A percentile compares a stretch with the other conserved stretches of the same genome.
Evolutionary conservation across 1,284 basidiomycete genomes (phyloP).

Genomic region (Ceraceosorus guamensis): DNA sequence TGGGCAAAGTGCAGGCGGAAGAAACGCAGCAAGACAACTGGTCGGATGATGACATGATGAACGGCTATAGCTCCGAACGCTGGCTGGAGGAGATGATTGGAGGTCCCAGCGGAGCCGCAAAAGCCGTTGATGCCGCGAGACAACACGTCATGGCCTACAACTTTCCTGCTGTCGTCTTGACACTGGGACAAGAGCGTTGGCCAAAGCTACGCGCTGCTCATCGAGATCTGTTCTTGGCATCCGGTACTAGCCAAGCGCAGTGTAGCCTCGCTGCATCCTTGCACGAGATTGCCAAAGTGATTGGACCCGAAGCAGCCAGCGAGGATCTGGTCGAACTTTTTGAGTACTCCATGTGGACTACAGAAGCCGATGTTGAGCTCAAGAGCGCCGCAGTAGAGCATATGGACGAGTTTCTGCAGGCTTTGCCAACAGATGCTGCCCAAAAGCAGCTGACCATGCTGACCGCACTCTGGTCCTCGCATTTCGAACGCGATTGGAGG

Average conservation of each 20-base stretch:
- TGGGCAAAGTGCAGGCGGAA: conserved; percentile 2
- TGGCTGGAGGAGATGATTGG: not conserved
- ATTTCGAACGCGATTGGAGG: conserved; percentile 67
- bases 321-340: conserved; percentile 70
- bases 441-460: conserved; percentile 58
- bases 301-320: conserved; percentile 64
- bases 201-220: conserved; percentile 66
- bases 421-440: conserved; percentile 55
- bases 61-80: not conserved
- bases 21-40: conserved; percentile 3
- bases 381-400: conserved; percentile 56
- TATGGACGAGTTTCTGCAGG: conserved; percentile 51
- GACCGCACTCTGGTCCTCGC: conserved; percentile 60
- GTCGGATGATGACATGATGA: not conserved
- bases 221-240: conserved; percentile 58
- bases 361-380: conserved; percentile 60
- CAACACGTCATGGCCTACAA: conserved; percentile 88
- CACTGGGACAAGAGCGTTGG: conserved; percentile 66
- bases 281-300: conserved; percentile 79
- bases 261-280: conserved; percentile 75
- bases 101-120: not conserved
- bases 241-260: conserved; percentile 57
- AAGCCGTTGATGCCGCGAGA: conserved; percentile 58
- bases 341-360: conserved; percentile 57
- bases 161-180: conserved; percentile 81